phyloP scores from a whole-genome alignment of 2,329 filamentous ascomycete genomes.

The Ceratocystis ficicola region DNA sequence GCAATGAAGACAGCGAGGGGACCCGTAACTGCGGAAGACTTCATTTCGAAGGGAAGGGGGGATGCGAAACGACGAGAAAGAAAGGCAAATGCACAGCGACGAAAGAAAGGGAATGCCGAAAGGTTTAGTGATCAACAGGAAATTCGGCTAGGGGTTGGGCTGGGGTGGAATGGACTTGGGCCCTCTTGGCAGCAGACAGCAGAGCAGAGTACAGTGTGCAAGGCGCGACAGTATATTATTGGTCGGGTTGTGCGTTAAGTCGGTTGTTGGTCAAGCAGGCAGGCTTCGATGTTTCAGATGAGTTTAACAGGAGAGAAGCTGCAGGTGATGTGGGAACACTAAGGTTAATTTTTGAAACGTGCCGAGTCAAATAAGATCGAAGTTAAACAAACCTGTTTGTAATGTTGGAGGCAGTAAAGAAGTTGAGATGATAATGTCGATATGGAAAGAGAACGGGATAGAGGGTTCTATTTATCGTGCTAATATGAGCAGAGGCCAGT shows the following conservation, averaged over 20 bases:
- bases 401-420: not conserved
- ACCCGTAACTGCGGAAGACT: not conserved
- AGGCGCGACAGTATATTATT: too few relatives aligned
- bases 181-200: too few relatives aligned
- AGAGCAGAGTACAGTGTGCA: too few relatives aligned
- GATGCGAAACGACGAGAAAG: not conserved
- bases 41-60: conserved; percentile 6
- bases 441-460: not conserved
- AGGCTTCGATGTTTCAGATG: too few relatives aligned
- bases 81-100: not conserved
- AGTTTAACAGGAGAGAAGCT: too few relatives aligned
- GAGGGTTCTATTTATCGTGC: not conserved
- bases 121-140: not conserved
- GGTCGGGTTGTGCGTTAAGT: too few relatives aligned
- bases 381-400: not conserved
- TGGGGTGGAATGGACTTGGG: too few relatives aligned
- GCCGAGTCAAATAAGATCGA: too few relatives aligned
- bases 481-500: not conserved
- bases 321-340: too few relatives aligned
- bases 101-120: not conserved
- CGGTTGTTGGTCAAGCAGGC: too few relatives aligned
- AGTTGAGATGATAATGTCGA: not conserved
- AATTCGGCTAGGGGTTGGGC: not conserved
- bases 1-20: conserved; percentile 13
- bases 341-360: too few relatives aligned